Conservation (phyloP, 1,284 basidiomycete genomes). For the Exobasidium rhododendri region DNA sequence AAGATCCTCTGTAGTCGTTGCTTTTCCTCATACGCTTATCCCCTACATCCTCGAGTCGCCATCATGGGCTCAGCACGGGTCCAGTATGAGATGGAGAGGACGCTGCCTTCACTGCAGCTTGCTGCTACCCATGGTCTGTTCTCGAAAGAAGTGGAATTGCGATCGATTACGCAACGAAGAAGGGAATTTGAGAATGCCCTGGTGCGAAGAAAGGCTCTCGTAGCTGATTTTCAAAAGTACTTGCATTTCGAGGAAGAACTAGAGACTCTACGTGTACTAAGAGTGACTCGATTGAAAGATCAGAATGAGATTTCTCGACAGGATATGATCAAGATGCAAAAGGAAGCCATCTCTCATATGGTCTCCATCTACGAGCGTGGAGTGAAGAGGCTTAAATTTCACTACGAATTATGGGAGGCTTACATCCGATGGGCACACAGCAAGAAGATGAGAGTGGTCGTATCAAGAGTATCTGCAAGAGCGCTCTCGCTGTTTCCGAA, state of each 20-base stretch:
- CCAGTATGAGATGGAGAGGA: constrained; percentile 91
- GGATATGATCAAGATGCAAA: constrained; percentile 19
- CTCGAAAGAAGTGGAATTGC: constrained; percentile 63
- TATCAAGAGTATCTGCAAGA: constrained; percentile 63
- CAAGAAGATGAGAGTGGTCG: constrained; percentile 74
- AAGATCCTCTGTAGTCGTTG: too few relatives aligned
- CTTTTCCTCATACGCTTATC: too few relatives aligned
- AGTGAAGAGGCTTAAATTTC: constrained; percentile 80
- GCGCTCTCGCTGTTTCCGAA: constrained; percentile 83
- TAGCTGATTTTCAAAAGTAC: constrained; percentile 85
- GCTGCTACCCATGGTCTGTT: constrained; percentile 83
- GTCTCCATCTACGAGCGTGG: constrained; percentile 88
- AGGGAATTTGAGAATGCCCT: constrained; percentile 79
- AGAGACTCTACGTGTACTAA: constrained; percentile 1
- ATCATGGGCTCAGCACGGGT: constrained; percentile 62
- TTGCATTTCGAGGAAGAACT: constrained; percentile 70
- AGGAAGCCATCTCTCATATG: constrained; percentile 63
- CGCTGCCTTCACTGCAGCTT: constrained; percentile 93
- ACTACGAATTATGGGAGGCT: constrained; percentile 80
- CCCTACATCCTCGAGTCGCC: too few relatives aligned
- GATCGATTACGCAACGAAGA: constrained; percentile 79
- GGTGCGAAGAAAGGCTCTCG: constrained; percentile 75
- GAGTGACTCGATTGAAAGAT: constrained; percentile 5
- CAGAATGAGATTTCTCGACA: neutral
- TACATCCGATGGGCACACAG: constrained; percentile 80